Evolutionary conservation across 1,284 basidiomycete genomes (phyloP).

Genomic region (Fistulinella cinereoalba): DNA sequence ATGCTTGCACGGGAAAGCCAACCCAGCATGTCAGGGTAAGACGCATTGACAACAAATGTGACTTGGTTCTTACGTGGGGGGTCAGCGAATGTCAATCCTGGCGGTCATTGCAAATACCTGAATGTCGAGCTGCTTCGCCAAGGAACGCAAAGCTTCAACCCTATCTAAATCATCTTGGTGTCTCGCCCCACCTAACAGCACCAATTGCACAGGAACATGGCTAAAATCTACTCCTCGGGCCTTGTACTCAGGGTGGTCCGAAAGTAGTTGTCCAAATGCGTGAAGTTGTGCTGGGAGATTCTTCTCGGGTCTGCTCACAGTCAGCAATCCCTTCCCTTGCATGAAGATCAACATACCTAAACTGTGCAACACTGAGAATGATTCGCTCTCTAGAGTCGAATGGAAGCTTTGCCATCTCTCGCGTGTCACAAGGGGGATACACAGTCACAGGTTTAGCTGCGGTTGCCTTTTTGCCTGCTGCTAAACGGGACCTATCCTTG

Average conservation of each 20-base stretch:
- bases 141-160: slow-evolving; percentile 56
- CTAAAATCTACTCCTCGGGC: slow-evolving; percentile 8
- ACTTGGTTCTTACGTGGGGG: slow-evolving; percentile 54
- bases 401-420: slow-evolving; percentile 62
- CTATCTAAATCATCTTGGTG: slow-evolving; percentile 74
- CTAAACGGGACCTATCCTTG: slow-evolving; percentile 17
- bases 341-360: slow-evolving; percentile 55
- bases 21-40: slow-evolving; percentile 67
- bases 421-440: slow-evolving; percentile 92
- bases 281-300: slow-evolving; percentile 83
- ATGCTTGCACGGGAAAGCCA: slow-evolving; percentile 75
- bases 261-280: slow-evolving; percentile 64
- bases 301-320: slow-evolving; percentile 78
- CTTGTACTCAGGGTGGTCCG: slow-evolving; percentile 56
- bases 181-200: slow-evolving; percentile 83
- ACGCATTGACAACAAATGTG: slow-evolving; percentile 81
- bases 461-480: neutral
- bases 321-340: slow-evolving; percentile 1
- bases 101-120: slow-evolving; percentile 42
- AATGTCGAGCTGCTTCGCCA: slow-evolving; percentile 66
- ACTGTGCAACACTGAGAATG: slow-evolving; percentile 88
- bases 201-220: slow-evolving; percentile 46
- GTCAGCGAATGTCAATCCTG: slow-evolving; percentile 3
- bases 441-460: slow-evolving; percentile 46
- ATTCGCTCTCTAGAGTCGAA: slow-evolving; percentile 63